Percentiles rank a stretch among this genome's conserved stretches.
These are phyloP conservation scores for Xylaria telfairii DNA, from an alignment of 495 filamentous ascomycete genomes.

Conservation along the genomic window DNA sequence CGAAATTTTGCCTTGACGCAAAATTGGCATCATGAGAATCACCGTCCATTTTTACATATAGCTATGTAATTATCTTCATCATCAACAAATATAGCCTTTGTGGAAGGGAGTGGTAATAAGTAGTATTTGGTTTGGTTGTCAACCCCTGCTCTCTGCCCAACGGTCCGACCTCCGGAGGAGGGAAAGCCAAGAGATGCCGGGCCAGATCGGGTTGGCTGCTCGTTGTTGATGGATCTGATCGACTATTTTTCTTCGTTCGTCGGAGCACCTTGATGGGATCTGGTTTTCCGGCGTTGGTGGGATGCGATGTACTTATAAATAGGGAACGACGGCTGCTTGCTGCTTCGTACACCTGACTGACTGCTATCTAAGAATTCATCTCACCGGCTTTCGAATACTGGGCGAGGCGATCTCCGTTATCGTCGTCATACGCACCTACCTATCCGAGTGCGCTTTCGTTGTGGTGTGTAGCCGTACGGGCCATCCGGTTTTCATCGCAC, in stretches of 20 bases:
- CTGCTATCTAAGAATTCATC: no score
- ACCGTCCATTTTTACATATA: no score
- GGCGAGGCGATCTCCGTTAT: not conserved
- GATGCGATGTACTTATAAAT: not conserved
- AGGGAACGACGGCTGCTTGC: not conserved
- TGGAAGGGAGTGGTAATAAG: no score
- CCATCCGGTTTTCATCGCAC: not conserved
- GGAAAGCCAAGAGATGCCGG: not conserved
- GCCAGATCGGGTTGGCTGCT: not conserved
- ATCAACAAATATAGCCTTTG: no score
- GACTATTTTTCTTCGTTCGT: not conserved
- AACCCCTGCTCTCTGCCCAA: not conserved
- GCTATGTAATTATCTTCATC: no score
- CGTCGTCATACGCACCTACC: not conserved
- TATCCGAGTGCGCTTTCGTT: no score
- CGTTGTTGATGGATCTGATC: not conserved
- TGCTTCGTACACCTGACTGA: not conserved
- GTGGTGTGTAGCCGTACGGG: not conserved
- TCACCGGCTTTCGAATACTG: no score
- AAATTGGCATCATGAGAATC: no score
- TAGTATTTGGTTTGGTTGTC: no score
- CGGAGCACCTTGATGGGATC: not conserved
- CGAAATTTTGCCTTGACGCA: no score
- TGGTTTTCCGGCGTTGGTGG: not conserved
- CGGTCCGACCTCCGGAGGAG: not conserved